Evolutionary conservation across 2,329 filamentous ascomycete species (phyloP), one percentile per base, ranked within the genome.

Genomic region (Karstenula rhodostoma): DNA sequence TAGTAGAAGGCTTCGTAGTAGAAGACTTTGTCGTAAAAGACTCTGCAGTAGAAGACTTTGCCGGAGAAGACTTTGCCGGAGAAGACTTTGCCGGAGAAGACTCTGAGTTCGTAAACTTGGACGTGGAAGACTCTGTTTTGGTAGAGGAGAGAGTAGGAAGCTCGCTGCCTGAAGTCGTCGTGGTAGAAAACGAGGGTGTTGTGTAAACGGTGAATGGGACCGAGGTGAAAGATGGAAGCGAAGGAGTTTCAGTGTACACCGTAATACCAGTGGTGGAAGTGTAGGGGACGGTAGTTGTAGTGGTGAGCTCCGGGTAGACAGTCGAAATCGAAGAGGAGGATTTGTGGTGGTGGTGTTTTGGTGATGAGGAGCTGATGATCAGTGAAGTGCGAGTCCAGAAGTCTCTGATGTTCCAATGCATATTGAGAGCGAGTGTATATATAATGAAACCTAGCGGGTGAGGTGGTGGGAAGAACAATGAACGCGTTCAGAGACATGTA

Each of bases 301-400:
- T 27, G 8, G 32, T 27, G 25, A 50, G 33, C 15, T 40, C 35
- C 27, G 43, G 42, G 25, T 50, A 13, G 33, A 15, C n/a, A 12
- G 57, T 48, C 19, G 44, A 35, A 46, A 37, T 22, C 5, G 35
- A 56, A 27, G 44, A 55, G 2, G 32, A 27, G 25, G 42, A 53
- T 8, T 32, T 9, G 17, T n/a, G 10, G 40, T 47, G 35, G 22
- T 42, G 55, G 37, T 40, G 37, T 19, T 40, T 40, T n/a, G 35
- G 22, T 17, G 19, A 52, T 8, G 47, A 52, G n/a, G 42, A 37
- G 43, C 40, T 35, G 42, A 60, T 23, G 25, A 59, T 48, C 13
- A 52, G 37, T 25, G 54, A 57, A 57, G 60, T 57, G 25, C 49
- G 53, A 40, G 57, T 62, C 51, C 57, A 62, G 22, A 51, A 57